Base-by-base conservation (phyloP, 225 moss, liverwort and hornwort species). In the Climacium dendroides region DNA sequence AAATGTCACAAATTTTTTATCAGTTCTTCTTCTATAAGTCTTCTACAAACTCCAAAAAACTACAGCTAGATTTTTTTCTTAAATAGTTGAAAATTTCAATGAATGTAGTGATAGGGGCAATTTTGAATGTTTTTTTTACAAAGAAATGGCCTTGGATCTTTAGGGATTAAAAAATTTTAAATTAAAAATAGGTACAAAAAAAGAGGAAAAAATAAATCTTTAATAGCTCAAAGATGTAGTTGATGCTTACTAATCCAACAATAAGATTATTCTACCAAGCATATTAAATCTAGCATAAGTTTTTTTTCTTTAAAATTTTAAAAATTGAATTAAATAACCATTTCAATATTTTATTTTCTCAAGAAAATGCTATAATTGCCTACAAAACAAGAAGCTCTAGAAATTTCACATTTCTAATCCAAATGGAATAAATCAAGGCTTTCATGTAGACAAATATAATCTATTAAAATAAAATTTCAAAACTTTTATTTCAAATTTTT, bases 251-350 rank as follows among this genome's bases (percentile, higher is more conserved):
- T 16, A 17, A 45, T 45, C 28, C 16, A 43, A 28, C 1, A 1
- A 14, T 9, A 45, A 17, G 43, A 43, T 43, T 72, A 3, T 71
- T 71, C 7, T 26, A 24, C 4, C 4, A 43, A 26, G 15, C 1
- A 15, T 15, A 9, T 0, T 3, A 26, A 41, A 22, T 3, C 45
- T 45, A 28, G 10, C 28, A 0, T 5, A 4, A 17, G 29, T 9
- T 72, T 28, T 15, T 6, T 72, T 28, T 4, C 4, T 45, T 45
- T 12, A 18, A 9, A 17, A 10, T 17, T 72, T 72, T 10, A 4
- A 10, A 29, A 29, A 72, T 18, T 72, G 29, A 72, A 0, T 29
- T 48, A 48, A 48, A 7, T 14, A 7, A 29, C 6, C 4, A 10
- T 5, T 24, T 19, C 10, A 10, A 24, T 24, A 11, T 11, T 5